Base-by-base conservation (phyloP, 1,139 yeast species). In the Keqinozyma sinolaborantium region DNA sequence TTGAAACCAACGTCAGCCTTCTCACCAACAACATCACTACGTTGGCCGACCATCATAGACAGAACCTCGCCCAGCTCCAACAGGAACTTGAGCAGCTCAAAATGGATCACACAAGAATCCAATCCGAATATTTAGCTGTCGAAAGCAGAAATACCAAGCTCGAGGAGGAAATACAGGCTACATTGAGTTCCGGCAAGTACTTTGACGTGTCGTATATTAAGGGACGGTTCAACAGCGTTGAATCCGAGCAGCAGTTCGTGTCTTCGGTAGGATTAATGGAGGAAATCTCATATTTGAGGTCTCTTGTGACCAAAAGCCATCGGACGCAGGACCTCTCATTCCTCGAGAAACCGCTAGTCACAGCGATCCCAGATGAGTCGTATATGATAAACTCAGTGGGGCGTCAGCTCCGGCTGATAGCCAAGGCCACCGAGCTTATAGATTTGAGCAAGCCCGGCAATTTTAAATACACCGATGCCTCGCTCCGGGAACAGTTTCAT, bases 11-110 rank as follows among this genome's bases (percentile, higher is more conserved):
- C 36, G 53, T 73, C 7, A 59, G 60, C 7, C 49, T 69, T 10
- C 47, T 71, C 26, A 70, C 67, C 39, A 59, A 61, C 14, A 70
- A 66, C 44, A 57, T 76, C 52, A 49, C 52, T 9, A 59, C 56
- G 10, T 12, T 39, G 15, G 61, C 60, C 26, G 51, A 44, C n/a
- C 52, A 47, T 20, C 51, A 60, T 20, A 29, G 34, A 35, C 51
- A 16, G 43, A 53, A 16, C 31, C 15, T 40, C 4, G 28, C 31
- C 4, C 25, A 46, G 5, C 35, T 69, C 16, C 47, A 50, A 12
- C 12, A 34, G 2, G 52, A 55, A 25, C 39, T 67, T n/a, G 14
- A 20, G 2, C 19, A 23, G 7, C 28, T 41, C 9, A 30, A 31
- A 11, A 10, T 10, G 3, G 24, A 32, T 2, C 30, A 35, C 41